A percentile compares a stretch with the other conserved stretches of the same genome.
phyloP scores from a whole-genome alignment of 305 asterid species.

The Striga hermonthica region DNA sequence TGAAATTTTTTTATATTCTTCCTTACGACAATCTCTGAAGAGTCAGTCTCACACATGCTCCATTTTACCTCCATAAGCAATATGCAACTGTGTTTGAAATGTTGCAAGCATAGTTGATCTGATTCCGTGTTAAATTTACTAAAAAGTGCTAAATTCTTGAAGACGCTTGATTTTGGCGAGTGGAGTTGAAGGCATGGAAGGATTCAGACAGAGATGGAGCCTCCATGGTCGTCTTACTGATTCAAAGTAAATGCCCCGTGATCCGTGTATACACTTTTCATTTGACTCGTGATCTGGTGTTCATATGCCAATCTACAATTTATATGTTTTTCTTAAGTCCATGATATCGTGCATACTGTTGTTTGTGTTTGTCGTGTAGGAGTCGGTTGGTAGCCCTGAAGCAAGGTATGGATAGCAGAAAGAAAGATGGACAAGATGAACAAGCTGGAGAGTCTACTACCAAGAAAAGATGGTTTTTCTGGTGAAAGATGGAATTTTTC shows the following conservation, averaged over 20 bases:
- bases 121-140: neutral
- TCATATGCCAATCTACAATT: neutral
- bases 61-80: neutral
- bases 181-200: conserved; percentile 77
- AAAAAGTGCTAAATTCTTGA: neutral
- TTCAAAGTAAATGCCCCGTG: conserved; percentile 50
- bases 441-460: conserved; percentile 33
- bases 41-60: neutral
- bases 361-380: conserved; percentile 36
- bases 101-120: neutral
- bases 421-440: conserved; percentile 36
- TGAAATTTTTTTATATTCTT: neutral
- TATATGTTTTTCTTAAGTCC: neutral
- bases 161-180: conserved; percentile 83
- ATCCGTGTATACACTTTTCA: conserved; percentile 10
- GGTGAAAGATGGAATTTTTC: conserved; percentile 38
- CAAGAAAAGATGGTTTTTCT: conserved; percentile 64
- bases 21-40: too few species aligned
- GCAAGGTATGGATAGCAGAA: conserved; percentile 60
- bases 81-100: neutral
- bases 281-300: neutral
- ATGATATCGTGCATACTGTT: neutral
- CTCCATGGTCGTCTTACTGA: conserved; percentile 75
- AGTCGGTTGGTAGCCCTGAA: conserved; percentile 61
- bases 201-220: conserved; percentile 87